phyloP scores from a whole-genome alignment of 1,139 yeast species.

The Saccharomyces pastorianus region DNA sequence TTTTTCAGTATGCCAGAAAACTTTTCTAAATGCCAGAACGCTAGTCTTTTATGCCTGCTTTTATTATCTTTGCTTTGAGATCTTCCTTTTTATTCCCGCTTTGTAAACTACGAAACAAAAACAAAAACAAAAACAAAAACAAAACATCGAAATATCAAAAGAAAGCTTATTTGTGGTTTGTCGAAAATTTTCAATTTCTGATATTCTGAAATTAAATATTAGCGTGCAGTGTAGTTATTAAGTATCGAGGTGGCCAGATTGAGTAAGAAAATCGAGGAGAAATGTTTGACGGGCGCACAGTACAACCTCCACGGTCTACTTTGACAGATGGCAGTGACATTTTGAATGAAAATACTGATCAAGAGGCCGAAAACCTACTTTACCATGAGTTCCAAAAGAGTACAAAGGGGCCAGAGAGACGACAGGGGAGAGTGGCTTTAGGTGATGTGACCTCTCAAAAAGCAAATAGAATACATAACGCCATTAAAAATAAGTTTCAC shows the following conservation, averaged over 20 bases:
- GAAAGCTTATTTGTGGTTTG: neutral
- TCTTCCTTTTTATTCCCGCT: neutral
- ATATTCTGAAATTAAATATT: neutral
- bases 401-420: neutral
- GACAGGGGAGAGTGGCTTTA: constrained; percentile 15
- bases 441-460: constrained; percentile 23
- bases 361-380: neutral
- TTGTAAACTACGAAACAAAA: neutral
- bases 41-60: neutral
- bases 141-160: neutral
- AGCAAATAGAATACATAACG: constrained; percentile 8
- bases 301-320: neutral
- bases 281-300: neutral
- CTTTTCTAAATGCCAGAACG: neutral
- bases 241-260: neutral
- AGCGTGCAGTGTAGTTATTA: neutral
- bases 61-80: neutral
- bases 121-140: neutral
- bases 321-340: neutral
- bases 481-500: neutral
- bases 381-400: neutral
- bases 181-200: neutral
- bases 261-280: neutral
- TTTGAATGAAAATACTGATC: neutral
- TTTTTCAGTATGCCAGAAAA: neutral